Percentiles rank a stretch among this genome's conserved stretches.
Evolutionary conservation across 306 rosid species (phyloP).

Genomic region (Vicia faba): DNA sequence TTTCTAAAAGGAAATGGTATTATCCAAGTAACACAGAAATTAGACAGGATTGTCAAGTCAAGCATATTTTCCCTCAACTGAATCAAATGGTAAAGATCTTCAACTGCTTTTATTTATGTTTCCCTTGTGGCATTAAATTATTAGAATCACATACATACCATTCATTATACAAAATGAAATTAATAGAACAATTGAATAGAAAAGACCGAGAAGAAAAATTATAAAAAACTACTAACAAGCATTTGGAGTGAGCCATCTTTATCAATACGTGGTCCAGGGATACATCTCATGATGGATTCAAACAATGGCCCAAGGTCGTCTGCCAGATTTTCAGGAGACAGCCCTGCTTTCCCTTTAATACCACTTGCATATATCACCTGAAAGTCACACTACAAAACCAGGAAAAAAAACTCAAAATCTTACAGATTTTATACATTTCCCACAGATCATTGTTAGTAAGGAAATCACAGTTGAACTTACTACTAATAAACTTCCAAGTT

Average conservation of each 20-base stretch:
- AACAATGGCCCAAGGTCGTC: conserved; percentile 98
- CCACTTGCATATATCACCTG: conserved; percentile 99
- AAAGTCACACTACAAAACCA: conserved; percentile 80
- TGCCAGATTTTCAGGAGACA: conserved; percentile 81
- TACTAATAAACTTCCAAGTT: conserved; percentile 2
- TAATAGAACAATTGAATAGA: conserved; percentile 10
- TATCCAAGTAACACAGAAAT: conserved; percentile 20
- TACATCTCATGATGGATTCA: conserved; percentile 93
- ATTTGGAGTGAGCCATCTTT: conserved; percentile 94
- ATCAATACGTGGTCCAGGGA: conserved; percentile 93
- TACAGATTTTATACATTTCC: conserved; percentile 20
- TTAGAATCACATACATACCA: conserved; percentile 6
- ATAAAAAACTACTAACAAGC: conserved; percentile 72
- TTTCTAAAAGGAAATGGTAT: conserved; percentile 14
- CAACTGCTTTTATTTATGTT: conserved; percentile 24
- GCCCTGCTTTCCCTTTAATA: conserved; percentile 90
- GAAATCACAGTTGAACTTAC: conserved; percentile 18
- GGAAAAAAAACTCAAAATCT: conserved; percentile 22
- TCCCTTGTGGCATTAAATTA: conserved; percentile 26
- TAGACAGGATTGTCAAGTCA: conserved; percentile 29
- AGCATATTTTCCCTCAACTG: conserved; percentile 18
- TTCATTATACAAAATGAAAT: not conserved
- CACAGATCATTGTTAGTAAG: conserved; percentile 14
- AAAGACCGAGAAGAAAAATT: conserved; percentile 12
- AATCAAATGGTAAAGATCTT: conserved; percentile 19